phyloP scores from a whole-genome alignment of 257 asterid species.

The Solanum piurae region DNA sequence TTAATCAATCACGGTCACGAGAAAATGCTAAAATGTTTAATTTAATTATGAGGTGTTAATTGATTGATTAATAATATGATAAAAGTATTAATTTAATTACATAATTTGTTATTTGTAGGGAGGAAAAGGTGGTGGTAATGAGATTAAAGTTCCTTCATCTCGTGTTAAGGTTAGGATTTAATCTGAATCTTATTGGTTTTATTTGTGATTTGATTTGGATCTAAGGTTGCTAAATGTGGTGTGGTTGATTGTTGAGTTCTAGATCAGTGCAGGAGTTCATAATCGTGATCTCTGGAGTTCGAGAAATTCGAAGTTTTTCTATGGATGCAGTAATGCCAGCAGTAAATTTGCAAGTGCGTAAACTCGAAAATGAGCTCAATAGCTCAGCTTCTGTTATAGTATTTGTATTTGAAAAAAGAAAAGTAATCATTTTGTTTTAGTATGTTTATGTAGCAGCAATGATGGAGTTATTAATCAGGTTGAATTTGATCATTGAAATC shows the following conservation, averaged over 20 bases:
- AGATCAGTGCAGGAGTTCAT: constrained; percentile 18
- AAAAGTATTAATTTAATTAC: not conserved
- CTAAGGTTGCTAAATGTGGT: constrained; percentile 24
- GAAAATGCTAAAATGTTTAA: not conserved
- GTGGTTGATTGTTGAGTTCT: constrained; percentile 27
- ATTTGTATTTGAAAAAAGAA: not conserved
- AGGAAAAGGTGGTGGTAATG: constrained; percentile 18
- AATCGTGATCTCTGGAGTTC: constrained; percentile 79
- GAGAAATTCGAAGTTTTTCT: constrained; percentile 46
- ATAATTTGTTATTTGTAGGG: constrained; percentile 16
- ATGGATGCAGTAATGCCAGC: constrained; percentile 47
- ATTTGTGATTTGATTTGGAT: constrained; percentile 18
- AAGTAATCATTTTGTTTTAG: not conserved
- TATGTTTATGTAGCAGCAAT: not conserved
- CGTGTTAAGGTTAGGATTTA: constrained; percentile 53
- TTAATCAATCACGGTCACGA: not conserved
- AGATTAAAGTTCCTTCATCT: constrained; percentile 14
- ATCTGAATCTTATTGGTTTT: not conserved
- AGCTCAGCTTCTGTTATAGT: not conserved
- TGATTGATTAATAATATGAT: not conserved
- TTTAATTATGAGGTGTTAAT: not conserved
- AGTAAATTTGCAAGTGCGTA: constrained; percentile 57
- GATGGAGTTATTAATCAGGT: not conserved
- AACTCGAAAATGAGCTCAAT: not conserved
- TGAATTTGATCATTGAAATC: not conserved